A percentile compares a stretch with the other conserved stretches of the same genome.
Evolutionary conservation across 306 rosid species (phyloP).

Genomic region (Acacia melanoxylon): DNA sequence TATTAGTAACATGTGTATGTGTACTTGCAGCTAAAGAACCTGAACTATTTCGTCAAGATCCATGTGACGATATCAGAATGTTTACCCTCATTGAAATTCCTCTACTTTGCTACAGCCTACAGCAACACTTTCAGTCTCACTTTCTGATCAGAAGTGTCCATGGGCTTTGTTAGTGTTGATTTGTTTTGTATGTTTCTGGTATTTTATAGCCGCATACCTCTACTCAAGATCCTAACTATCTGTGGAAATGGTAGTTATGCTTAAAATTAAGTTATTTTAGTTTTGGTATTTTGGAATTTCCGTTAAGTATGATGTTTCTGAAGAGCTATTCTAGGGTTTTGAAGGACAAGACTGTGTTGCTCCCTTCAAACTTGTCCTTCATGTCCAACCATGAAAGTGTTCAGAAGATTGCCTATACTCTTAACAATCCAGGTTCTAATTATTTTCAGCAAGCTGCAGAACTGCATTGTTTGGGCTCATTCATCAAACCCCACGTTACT

Average conservation of each 20-base stretch:
- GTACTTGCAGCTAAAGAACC: neutral
- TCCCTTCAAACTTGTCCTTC: slow-evolving; percentile 18
- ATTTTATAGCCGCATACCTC: neutral
- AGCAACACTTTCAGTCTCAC: neutral
- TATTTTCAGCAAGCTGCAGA: slow-evolving; percentile 26
- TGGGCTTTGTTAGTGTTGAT: neutral
- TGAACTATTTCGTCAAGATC: neutral
- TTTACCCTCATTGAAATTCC: neutral
- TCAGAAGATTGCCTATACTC: slow-evolving; percentile 34
- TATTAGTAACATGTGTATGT: neutral
- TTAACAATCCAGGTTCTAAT: slow-evolving; percentile 37
- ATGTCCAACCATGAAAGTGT: slow-evolving; percentile 43
- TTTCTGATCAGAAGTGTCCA: neutral
- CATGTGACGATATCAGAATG: neutral
- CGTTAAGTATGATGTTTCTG: slow-evolving; percentile 43
- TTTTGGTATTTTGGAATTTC: neutral
- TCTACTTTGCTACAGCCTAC: neutral
- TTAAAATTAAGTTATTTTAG: neutral
- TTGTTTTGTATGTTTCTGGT: neutral
- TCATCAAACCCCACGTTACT: slow-evolving; percentile 49
- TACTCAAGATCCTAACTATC: neutral
- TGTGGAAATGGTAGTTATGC: neutral
- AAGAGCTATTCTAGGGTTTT: slow-evolving; percentile 31
- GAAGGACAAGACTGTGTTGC: neutral
- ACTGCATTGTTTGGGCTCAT: slow-evolving; percentile 43